Evolutionary conservation across 441 rosid genomes (phyloP).

Genomic region (Jatropha podagrica): DNA sequence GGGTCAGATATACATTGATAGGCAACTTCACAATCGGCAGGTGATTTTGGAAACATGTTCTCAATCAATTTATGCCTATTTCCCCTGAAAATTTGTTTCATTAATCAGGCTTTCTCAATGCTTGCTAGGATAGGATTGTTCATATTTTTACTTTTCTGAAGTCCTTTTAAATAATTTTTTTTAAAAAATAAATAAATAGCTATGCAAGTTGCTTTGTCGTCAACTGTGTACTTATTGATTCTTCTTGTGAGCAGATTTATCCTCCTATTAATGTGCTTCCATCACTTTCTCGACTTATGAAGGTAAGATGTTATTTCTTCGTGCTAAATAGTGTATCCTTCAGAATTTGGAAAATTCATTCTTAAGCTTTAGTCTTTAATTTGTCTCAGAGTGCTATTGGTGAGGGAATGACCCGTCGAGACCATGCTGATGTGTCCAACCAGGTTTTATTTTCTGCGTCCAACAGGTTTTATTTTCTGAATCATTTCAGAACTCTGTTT

Average conservation of each 20-base stretch:
- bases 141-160: background rate
- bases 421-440: conserved; percentile 98
- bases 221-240: conserved; percentile 8
- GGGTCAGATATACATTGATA: conserved; percentile 96
- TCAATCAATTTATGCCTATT: background rate
- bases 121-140: background rate
- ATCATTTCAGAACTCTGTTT: background rate
- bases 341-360: background rate
- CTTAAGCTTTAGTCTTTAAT: background rate
- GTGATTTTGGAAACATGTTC: conserved; percentile 29
- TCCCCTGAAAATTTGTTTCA: background rate
- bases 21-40: conserved; percentile 96
- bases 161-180: background rate
- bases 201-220: background rate
- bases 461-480: conserved; percentile 61
- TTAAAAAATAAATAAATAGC: background rate
- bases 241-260: conserved; percentile 62
- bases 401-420: conserved; percentile 98
- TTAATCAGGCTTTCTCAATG: background rate
- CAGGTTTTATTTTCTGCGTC: conserved; percentile 81
- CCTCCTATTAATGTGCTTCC: conserved; percentile 99
- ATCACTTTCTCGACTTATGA: conserved; percentile 96
- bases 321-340: conserved; percentile 7
- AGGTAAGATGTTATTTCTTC: conserved; percentile 37
- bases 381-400: conserved; percentile 92